Base-by-base conservation (phyloP, 2,329 filamentous ascomycete species). In the Pyricularia sp. region DNA sequence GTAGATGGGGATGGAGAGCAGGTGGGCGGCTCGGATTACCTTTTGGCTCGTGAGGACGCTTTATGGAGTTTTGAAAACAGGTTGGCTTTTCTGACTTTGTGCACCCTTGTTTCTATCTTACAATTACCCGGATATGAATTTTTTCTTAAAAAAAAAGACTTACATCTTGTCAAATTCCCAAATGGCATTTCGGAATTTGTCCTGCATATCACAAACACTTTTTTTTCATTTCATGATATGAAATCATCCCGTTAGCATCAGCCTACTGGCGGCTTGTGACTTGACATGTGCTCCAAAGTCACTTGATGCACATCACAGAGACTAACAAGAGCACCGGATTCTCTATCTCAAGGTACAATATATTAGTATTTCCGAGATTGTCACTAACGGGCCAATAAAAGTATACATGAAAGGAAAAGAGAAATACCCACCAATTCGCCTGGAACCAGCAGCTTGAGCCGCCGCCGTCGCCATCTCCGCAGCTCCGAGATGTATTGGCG, bases 121-220 rank as follows among this genome's bases (percentile, higher is more conserved):
- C 12, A 23, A 14, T 23, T 7, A 9, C 14, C 6, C 11, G 12
- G 31, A 33, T 20, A 30, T 58, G 33, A 30, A 68, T n/a, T n/a
- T n/a, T n/a, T n/a, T n/a, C n/a, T n/a, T n/a, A 58, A 55, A 33
- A 25, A 14, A 64, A 67, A 36, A 30, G 61, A 77, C 82, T 70
- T 83, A 92, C 89, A 97, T 86, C 77, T 91, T 93, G 72, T 92
- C 87, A 76, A 94, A 97, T 76, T 96, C 90, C 80, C 90, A 87
- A 74, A 98, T 97, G 69, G 89, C 90, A 10, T 84, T 83, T 71
- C 92, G 87, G 81, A 98, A 98, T 79, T 93, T 96, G 73, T 97
- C 94, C 81, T 98, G 94, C 72, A 98, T 84, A 76, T 98, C 94
- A 81, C 94, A 98, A 77, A 98, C 87, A 75, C 94, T 97, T 69